Conservation (phyloP, 2,329 filamentous ascomycete species). For the Paraphoma chrysanthemicola region DNA sequence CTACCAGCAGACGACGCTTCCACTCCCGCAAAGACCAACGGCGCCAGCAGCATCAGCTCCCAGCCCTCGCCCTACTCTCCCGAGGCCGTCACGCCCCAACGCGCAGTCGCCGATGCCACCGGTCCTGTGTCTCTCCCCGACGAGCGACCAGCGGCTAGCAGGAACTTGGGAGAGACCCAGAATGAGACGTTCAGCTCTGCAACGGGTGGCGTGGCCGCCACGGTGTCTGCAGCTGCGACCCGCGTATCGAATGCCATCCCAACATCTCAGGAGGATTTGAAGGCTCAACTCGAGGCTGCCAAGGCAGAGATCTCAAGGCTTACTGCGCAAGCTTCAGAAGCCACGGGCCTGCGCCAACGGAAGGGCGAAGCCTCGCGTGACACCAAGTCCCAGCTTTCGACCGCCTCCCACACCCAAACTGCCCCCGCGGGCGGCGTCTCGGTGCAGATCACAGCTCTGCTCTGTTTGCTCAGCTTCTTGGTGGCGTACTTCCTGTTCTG, state of each 20-base stretch:
- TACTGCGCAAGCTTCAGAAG: conserved; percentile 62
- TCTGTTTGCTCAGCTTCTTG: conserved; percentile 90
- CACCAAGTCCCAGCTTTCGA: conserved; percentile 58
- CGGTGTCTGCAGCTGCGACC: conserved; percentile 55
- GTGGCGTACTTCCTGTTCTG: conserved; percentile 97
- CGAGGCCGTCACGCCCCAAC: conserved; percentile 57
- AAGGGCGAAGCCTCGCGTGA: conserved; percentile 67
- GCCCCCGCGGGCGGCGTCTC: conserved; percentile 77
- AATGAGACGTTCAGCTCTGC: conserved; percentile 51
- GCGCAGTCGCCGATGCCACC: conserved; percentile 39
- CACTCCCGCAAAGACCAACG: conserved; percentile 44
- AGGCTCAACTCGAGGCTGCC: conserved; percentile 76
- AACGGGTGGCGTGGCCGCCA: conserved; percentile 42
- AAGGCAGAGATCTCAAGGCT: conserved; percentile 75
- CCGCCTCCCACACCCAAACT: conserved; percentile 59
- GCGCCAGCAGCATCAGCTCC: conserved; percentile 34
- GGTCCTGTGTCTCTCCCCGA: conserved; percentile 49
- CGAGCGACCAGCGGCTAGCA: conserved; percentile 48
- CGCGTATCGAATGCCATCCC: conserved; percentile 57
- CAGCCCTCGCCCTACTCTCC: conserved; percentile 62
- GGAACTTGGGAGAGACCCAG: conserved; percentile 50
- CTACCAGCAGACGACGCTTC: conserved; percentile 66
- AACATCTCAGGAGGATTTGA: conserved; percentile 67
- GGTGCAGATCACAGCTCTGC: conserved; percentile 79
- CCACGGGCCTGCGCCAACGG: conserved; percentile 76